Evolutionary conservation across 2,329 filamentous ascomycete genomes (phyloP).

Genomic region (Apiospora saccharicola): DNA sequence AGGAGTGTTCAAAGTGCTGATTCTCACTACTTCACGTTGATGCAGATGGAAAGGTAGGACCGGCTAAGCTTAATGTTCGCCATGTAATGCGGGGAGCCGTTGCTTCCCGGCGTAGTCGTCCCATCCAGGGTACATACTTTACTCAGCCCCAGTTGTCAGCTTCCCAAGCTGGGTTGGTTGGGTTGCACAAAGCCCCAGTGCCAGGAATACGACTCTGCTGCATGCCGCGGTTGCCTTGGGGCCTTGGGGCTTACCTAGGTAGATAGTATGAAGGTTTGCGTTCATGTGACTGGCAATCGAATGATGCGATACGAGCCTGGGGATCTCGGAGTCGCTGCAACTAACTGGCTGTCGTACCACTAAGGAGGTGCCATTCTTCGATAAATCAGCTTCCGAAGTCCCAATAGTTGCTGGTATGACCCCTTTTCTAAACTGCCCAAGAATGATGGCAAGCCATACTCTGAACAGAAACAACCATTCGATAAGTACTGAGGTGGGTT

Average conservation of each 20-base stretch:
- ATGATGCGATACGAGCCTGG: not conserved
- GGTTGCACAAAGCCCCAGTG: not conserved
- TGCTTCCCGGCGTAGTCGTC: constrained; percentile 3
- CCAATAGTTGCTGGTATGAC: not conserved
- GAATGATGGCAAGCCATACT: not conserved
- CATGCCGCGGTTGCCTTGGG: not conserved
- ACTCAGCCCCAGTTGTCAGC: not conserved
- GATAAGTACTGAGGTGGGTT: not conserved
- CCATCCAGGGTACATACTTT: not conserved
- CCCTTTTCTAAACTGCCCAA: not conserved
- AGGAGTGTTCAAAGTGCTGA: too few species aligned
- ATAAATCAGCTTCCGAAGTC: not conserved
- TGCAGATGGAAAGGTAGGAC: not conserved
- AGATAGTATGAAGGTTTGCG: not conserved
- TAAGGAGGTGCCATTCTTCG: not conserved
- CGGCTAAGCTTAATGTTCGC: not conserved
- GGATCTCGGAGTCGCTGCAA: too few species aligned
- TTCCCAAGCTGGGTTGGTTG: not conserved
- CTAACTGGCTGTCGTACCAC: not conserved
- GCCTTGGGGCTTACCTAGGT: too few species aligned
- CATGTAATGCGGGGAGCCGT: constrained; percentile 8
- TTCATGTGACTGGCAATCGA: constrained; percentile 4
- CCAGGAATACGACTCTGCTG: not conserved
- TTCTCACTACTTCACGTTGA: not conserved
- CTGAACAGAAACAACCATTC: not conserved